A percentile compares a stretch with the other conserved stretches of the same genome.
Conservation (phyloP, 805 yeast species). For the Teunomyces funiuensis region DNA sequence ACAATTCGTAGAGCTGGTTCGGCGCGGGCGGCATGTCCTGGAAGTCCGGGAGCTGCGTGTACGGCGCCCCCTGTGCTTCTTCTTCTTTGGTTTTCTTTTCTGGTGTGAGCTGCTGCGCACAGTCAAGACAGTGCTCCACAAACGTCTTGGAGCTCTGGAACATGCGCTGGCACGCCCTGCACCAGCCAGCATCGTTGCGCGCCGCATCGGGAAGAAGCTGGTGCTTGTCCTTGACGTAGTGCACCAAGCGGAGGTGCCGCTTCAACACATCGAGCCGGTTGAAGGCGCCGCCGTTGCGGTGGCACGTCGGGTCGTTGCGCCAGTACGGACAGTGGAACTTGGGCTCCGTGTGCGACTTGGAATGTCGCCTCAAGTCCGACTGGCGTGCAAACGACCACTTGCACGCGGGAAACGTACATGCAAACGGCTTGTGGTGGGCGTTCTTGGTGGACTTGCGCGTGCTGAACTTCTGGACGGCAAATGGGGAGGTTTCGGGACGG, state of each 20-base stretch:
- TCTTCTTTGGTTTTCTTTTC: conserved; percentile 9
- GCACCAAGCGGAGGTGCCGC: conserved; percentile 69
- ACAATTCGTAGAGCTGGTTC: conserved; percentile 9
- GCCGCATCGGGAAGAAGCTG: conserved; percentile 20
- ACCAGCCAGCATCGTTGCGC: conserved; percentile 62
- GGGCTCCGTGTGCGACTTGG: conserved; percentile 65
- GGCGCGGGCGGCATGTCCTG: conserved; percentile 4
- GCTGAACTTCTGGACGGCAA: conserved; percentile 7
- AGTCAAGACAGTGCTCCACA: conserved; percentile 62
- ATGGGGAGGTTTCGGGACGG: conserved; percentile 4
- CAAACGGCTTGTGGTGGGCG: conserved; percentile 30
- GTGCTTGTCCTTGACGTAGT: conserved; percentile 53
- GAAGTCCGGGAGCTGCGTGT: background rate
- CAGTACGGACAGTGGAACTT: conserved; percentile 72
- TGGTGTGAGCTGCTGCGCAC: conserved; percentile 42
- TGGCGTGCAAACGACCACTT: conserved; percentile 70
- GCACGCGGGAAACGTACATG: conserved; percentile 47
- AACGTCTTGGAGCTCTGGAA: conserved; percentile 57
- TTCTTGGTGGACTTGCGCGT: conserved; percentile 5
- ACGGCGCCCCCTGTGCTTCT: background rate
- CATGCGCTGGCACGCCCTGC: conserved; percentile 60
- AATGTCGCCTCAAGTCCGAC: conserved; percentile 67
- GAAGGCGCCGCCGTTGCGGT: conserved; percentile 74
- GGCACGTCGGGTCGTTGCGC: conserved; percentile 68
- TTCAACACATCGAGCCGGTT: conserved; percentile 72